These are phyloP conservation scores for Rhododendron molle DNA, from an alignment of 148 eudicot genomes.

Conservation along the genomic window DNA sequence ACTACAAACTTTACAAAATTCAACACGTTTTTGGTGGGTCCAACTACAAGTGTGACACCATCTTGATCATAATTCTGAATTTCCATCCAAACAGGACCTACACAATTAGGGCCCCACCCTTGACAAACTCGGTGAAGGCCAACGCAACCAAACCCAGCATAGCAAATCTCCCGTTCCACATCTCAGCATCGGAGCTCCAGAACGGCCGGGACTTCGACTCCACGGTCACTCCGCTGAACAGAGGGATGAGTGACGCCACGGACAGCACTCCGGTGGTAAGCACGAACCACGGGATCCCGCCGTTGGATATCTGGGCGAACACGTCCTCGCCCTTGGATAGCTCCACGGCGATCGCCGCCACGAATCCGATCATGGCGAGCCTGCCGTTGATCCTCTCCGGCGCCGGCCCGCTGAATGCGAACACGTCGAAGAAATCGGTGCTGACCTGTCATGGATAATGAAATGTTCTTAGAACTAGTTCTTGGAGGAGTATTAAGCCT, in stretches of 20 bases:
- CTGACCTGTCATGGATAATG: conserved; percentile 33
- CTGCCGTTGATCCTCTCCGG: conserved; percentile 93
- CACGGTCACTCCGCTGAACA: conserved; percentile 50
- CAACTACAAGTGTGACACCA: too few relatives aligned
- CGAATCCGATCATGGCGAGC: conserved; percentile 84
- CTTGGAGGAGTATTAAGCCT: too few relatives aligned
- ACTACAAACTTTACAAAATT: background rate
- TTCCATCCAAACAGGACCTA: background rate
- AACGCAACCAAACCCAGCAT: conserved; percentile 88
- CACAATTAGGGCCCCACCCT: conserved; percentile 59
- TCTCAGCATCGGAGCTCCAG: conserved; percentile 70
- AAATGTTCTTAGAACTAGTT: too few relatives aligned
- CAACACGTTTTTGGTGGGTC: too few relatives aligned
- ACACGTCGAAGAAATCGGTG: conserved; percentile 53
- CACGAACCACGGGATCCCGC: conserved; percentile 64
- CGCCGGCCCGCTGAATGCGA: conserved; percentile 82
- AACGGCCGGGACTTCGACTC: conserved; percentile 39
- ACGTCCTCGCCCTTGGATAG: conserved; percentile 59
- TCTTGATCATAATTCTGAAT: too few relatives aligned
- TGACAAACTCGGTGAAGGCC: conserved; percentile 50
- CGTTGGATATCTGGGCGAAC: conserved; percentile 56
- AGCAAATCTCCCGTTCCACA: conserved; percentile 82
- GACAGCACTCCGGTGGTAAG: conserved; percentile 52
- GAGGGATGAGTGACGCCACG: conserved; percentile 57
- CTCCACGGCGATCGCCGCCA: conserved; percentile 67